Evolutionary conservation across 2,329 filamentous ascomycete genomes (phyloP).

Genomic region (Knufia petricola): DNA sequence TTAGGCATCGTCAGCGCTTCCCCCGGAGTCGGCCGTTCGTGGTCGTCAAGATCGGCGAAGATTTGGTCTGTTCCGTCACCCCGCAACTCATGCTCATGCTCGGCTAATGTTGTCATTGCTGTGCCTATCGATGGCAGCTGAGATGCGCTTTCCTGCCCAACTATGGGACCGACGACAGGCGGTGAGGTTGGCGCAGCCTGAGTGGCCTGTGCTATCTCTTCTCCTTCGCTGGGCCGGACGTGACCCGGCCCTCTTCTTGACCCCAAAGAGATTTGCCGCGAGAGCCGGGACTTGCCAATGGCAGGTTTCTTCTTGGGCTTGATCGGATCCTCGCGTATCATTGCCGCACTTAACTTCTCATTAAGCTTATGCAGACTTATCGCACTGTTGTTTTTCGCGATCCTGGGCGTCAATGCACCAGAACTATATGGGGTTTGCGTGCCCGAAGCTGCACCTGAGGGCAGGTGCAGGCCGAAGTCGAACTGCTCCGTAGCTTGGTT

Average conservation of each 20-base stretch:
- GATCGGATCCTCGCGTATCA: conserved; percentile 26
- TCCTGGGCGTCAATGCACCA: conserved; percentile 1
- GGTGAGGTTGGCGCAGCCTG: neutral
- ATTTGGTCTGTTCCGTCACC: conserved; percentile 2
- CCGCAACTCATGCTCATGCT: conserved; percentile 28
- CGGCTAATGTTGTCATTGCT: conserved; percentile 27
- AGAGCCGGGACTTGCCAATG: conserved; percentile 23
- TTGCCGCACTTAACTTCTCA: conserved; percentile 31
- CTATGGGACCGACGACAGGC: conserved; percentile 19
- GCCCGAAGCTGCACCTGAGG: conserved; percentile 16
- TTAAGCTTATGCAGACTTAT: conserved; percentile 27
- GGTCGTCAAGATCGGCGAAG: conserved; percentile 4
- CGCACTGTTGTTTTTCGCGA: conserved; percentile 22
- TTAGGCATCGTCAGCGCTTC: conserved; percentile 24
- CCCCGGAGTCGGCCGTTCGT: conserved; percentile 20
- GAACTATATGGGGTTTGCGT: conserved; percentile 13
- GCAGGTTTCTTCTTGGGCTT: conserved; percentile 10
- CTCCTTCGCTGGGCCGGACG: conserved; percentile 14
- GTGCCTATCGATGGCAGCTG: conserved; percentile 20
- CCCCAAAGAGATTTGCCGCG: conserved; percentile 32
- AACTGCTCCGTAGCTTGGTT: conserved; percentile 9
- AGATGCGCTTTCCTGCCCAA: conserved; percentile 21
- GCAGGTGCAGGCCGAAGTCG: conserved; percentile 1
- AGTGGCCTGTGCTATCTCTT: neutral
- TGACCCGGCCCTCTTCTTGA: conserved; percentile 34